phyloP scores from a whole-genome alignment of 2,329 filamentous ascomycete genomes.

The Penicillium expansum region DNA sequence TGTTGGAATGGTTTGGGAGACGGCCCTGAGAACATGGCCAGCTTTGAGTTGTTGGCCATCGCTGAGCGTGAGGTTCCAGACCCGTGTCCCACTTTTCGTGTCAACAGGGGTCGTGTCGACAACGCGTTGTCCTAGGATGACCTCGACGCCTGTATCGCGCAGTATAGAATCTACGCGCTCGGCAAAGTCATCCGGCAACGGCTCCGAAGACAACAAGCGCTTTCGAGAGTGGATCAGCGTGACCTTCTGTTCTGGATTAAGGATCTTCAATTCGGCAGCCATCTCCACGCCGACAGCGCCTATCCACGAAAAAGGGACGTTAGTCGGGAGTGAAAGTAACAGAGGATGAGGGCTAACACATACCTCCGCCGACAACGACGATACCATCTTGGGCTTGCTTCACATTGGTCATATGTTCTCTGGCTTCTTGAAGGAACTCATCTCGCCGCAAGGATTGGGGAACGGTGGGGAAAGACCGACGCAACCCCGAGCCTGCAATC shows the following conservation, averaged over 20 bases:
- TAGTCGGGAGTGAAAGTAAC: not conserved
- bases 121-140: slow-evolving; percentile 30
- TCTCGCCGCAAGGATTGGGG: slow-evolving; percentile 56
- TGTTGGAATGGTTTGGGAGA: slow-evolving; percentile 62
- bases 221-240: slow-evolving; percentile 71
- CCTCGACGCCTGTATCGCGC: slow-evolving; percentile 57
- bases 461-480: slow-evolving; percentile 68
- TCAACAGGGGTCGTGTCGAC: slow-evolving; percentile 23
- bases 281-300: slow-evolving; percentile 79
- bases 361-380: slow-evolving; percentile 70
- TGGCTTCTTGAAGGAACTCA: slow-evolving; percentile 28
- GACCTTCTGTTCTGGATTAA: slow-evolving; percentile 64
- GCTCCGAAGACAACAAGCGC: slow-evolving; percentile 70
- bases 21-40: slow-evolving; percentile 66
- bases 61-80: slow-evolving; percentile 53
- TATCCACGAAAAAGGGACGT: slow-evolving; percentile 21
- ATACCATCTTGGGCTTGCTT: slow-evolving; percentile 50
- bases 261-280: slow-evolving; percentile 71
- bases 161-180: slow-evolving; percentile 59
- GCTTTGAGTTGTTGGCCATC: slow-evolving; percentile 60
- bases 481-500: slow-evolving; percentile 68
- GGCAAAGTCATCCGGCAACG: slow-evolving; percentile 65
- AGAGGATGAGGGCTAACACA: not conserved
- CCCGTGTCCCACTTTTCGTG: slow-evolving; percentile 14
- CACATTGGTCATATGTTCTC: slow-evolving; percentile 33